phyloP scores from a whole-genome alignment of 345 rosid genomes.

The rapeseed (Brassica napus) region Da-Ae NC_063442.1:10397501-10398000 shows the following conservation, averaged over 20 bases:
- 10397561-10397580: constrained; percentile 22
- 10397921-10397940: constrained; percentile 96
- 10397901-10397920: constrained; percentile 97
- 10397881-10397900: constrained; percentile 82
- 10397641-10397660: constrained; percentile 87
- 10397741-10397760: constrained; percentile 96
- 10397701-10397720: constrained; percentile 96
- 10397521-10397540: constrained; percentile 17
- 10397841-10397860: constrained; percentile 82
- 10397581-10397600: constrained; percentile 21
- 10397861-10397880: constrained; percentile 92
- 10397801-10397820: constrained; percentile 41
- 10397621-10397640: constrained; percentile 87
- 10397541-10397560: constrained; percentile 6
- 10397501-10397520: constrained; percentile 84
- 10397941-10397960: constrained; percentile 98
- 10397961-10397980: constrained; percentile 75
- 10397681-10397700: constrained; percentile 99
- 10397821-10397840: constrained; percentile 57
- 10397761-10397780: constrained; percentile 48
- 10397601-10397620: constrained; percentile 78
- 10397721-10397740: constrained; percentile 94
- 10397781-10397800: background rate
- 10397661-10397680: constrained; percentile 99
- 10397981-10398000: constrained; percentile 20